Percentiles rank a stretch among this genome's conserved stretches.
These are phyloP conservation scores for Arthromyces matolae DNA, from an alignment of 768 basidiomycete genomes.

Conservation along the genomic window DNA sequence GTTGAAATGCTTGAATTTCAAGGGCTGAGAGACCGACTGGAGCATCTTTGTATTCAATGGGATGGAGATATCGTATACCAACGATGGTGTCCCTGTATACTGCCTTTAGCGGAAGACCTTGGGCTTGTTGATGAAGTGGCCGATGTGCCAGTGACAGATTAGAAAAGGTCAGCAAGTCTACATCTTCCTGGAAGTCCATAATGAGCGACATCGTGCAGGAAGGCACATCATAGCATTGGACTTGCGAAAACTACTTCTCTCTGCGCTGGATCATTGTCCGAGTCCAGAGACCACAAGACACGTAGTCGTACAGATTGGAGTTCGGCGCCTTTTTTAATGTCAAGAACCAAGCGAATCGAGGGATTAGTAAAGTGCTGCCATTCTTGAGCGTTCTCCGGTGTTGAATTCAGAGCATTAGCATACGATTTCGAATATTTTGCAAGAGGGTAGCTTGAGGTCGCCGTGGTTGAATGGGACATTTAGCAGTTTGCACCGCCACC, in stretches of 20 bases:
- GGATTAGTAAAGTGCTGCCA: slow-evolving; percentile 84
- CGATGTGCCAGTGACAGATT: no score
- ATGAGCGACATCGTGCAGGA: slow-evolving; percentile 3
- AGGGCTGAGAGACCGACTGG: slow-evolving; percentile 14
- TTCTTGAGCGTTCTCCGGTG: slow-evolving; percentile 37
- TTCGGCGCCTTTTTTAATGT: slow-evolving; percentile 50
- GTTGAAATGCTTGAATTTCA: slow-evolving; percentile 8
- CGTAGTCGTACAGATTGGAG: slow-evolving; percentile 64
- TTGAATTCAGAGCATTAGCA: slow-evolving; percentile 27
- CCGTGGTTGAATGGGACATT: slow-evolving; percentile 57
- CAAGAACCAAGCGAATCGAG: slow-evolving; percentile 56
- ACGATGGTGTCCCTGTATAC: slow-evolving; percentile 72
- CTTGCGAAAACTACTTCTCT: slow-evolving; percentile 67
- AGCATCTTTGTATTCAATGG: slow-evolving; percentile 26
- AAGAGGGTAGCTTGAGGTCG: slow-evolving; percentile 53
- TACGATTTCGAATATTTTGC: slow-evolving; percentile 70
- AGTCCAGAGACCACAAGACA: slow-evolving; percentile 58
- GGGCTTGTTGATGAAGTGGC: slow-evolving; percentile 34
- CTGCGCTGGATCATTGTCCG: slow-evolving; percentile 34
- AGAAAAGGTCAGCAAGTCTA: slow-evolving; percentile 71
- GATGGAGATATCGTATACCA: slow-evolving; percentile 71
- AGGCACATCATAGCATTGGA: slow-evolving; percentile 13
- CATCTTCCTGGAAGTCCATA: slow-evolving; percentile 55
- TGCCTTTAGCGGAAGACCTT: slow-evolving; percentile 73
- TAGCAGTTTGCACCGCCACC: slow-evolving; percentile 13